Evolutionary conservation across 805 yeast genomes (phyloP), one percentile per base, ranked within the genome.

Genomic region (Schwanniomyces yamadae): DNA sequence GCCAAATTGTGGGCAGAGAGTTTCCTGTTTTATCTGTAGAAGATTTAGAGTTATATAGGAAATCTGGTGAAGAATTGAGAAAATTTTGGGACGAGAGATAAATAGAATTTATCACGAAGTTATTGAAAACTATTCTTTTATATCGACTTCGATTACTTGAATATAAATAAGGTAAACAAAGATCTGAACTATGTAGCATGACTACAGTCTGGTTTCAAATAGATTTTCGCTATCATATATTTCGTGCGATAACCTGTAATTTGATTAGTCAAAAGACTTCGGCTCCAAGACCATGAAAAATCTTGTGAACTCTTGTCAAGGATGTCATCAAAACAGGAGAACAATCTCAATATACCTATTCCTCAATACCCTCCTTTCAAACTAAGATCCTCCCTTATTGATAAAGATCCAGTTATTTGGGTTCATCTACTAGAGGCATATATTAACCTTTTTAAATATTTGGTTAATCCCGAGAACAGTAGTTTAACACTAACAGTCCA

Each of bases 341-440:
- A 33, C 29, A 15, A 14, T n/a, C 22, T 45, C 31, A 35, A 71
- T 29, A 61, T 80, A 4, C 86, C 86, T 2, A 73, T 83, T 6
- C 83, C 84, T 13, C 73, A 75, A 17, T 84, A 78, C 41, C 93
- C 93, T 6, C 89, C 90, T 1, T 83, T 84, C 59, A 75, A 75
- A 42, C 69, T 84, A 18, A 66, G 93, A 23, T 84, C 90, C 0
- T 78, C 87, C n/a, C 63, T 84, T 52, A 80, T 82, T 5, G 93
- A 84, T 51, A 84, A 78, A 42, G 95, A 84, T 52, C 95, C 95
- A 0, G 89, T 84, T 15, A 84, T 84, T 6, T 84, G 91, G 89
- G 82, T 75, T 4, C 88, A 83, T 54, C 59, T 82, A 14, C 57
- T 84, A 12, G 86, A 82, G 45, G 75, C 76, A 3, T 84, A 82